phyloP scores from a whole-genome alignment of 108 stramenopile genomes.

The Schizochytrium sp. region DNA sequence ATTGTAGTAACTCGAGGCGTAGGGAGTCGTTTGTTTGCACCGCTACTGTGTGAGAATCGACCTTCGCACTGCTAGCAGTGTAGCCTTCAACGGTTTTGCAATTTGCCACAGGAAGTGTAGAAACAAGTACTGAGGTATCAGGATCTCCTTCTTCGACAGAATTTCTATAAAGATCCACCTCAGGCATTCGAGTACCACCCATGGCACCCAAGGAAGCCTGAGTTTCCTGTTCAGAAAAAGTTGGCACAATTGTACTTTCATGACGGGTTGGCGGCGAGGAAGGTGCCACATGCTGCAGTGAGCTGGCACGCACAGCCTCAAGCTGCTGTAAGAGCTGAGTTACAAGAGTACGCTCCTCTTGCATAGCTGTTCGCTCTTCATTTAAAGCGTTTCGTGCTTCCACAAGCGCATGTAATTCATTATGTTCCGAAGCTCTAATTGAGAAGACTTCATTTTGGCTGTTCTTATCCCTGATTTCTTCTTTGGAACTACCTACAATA shows the following conservation, averaged over 20 bases:
- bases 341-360: conserved; percentile 7
- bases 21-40: conserved; percentile 1
- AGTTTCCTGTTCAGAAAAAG: neutral
- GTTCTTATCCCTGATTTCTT: too few relatives aligned
- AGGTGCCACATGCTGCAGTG: too few relatives aligned
- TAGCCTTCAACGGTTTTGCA: neutral
- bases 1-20: neutral
- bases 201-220: neutral
- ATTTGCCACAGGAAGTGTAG: too few relatives aligned
- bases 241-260: too few relatives aligned
- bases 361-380: neutral
- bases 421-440: too few relatives aligned
- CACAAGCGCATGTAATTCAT: neutral
- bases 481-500: neutral
- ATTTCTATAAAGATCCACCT: too few relatives aligned
- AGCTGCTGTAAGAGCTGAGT: neutral
- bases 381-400: neutral
- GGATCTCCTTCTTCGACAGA: too few relatives aligned
- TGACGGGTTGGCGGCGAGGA: too few relatives aligned
- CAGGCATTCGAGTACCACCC: neutral
- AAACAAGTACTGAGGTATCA: too few relatives aligned
- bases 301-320: neutral
- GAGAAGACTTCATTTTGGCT: too few relatives aligned
- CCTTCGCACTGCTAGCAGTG: neutral
- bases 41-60: neutral